Conservation (phyloP, 139 green algal genomes). For the Spirogloea muscicola region DNA sequence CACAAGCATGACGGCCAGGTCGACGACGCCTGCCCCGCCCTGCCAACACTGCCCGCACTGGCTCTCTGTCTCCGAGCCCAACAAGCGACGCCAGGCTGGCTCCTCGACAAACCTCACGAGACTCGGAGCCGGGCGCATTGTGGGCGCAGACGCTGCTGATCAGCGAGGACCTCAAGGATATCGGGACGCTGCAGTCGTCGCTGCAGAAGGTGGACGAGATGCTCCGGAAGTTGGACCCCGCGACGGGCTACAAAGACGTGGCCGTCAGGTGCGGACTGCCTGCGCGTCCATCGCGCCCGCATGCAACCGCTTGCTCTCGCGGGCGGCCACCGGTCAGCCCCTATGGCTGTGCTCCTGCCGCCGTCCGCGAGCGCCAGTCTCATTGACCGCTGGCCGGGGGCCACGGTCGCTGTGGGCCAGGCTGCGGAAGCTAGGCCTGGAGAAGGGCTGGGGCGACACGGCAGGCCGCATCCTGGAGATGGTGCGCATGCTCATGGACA, state of each 20-base stretch:
- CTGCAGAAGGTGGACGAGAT: conserved; percentile 18
- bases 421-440: conserved; percentile 55
- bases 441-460: conserved; percentile 64
- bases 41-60: no score
- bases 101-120: no score
- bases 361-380: background rate
- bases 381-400: background rate
- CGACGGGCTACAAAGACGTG: background rate
- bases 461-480: conserved; percentile 53
- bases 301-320: no score
- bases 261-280: background rate
- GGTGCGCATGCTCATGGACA: conserved; percentile 62
- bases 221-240: conserved; percentile 2
- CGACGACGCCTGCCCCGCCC: no score
- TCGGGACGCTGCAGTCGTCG: conserved; percentile 8
- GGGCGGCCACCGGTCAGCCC: background rate
- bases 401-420: background rate
- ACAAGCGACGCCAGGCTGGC: no score
- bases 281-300: no score
- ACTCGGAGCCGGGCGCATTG: no score
- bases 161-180: conserved; percentile 31
- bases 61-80: no score
- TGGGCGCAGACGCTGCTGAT: conserved; percentile 53
- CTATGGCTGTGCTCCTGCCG: background rate
- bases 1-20: conserved; percentile 54